Evolutionary conservation across 2,329 filamentous ascomycete species (phyloP).

Genomic region (Apiospora koreana): DNA sequence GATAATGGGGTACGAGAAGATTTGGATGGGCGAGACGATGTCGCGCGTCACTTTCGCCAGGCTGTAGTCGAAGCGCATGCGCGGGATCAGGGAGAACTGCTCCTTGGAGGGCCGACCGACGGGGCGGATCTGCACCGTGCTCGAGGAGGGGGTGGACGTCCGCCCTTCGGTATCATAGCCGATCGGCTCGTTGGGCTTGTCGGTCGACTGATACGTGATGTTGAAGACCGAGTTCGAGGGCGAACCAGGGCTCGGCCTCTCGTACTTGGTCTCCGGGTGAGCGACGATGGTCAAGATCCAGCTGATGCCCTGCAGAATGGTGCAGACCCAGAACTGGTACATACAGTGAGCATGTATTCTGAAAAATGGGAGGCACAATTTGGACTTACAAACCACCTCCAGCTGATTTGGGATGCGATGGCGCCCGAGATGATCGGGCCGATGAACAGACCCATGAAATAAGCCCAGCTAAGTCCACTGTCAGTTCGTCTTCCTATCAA

Average conservation of each 20-base stretch:
- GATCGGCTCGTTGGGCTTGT: neutral
- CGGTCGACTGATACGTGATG: neutral
- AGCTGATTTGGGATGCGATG: conserved; percentile 30
- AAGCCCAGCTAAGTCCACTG: conserved; percentile 25
- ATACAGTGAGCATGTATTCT: neutral
- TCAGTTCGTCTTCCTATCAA: neutral
- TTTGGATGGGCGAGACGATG: conserved; percentile 27
- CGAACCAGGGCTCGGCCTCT: conserved; percentile 30
- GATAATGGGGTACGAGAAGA: conserved; percentile 32
- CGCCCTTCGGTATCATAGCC: neutral
- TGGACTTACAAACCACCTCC: conserved; percentile 33
- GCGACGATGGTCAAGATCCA: conserved; percentile 27
- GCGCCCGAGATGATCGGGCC: conserved; percentile 36
- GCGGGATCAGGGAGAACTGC: conserved; percentile 29
- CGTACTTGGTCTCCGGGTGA: conserved; percentile 32
- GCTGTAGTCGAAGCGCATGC: conserved; percentile 23
- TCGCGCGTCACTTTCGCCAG: conserved; percentile 24
- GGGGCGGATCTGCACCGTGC: neutral
- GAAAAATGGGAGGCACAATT: too few relatives aligned
- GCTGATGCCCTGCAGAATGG: conserved; percentile 31
- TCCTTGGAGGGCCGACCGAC: conserved; percentile 18
- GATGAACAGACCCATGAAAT: conserved; percentile 35
- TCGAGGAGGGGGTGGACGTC: neutral
- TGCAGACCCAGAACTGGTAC: conserved; percentile 33
- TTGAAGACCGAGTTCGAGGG: neutral